Evolutionary conservation across 495 filamentous ascomycete species (phyloP).

Genomic region (Hamigera avellanea): DNA sequence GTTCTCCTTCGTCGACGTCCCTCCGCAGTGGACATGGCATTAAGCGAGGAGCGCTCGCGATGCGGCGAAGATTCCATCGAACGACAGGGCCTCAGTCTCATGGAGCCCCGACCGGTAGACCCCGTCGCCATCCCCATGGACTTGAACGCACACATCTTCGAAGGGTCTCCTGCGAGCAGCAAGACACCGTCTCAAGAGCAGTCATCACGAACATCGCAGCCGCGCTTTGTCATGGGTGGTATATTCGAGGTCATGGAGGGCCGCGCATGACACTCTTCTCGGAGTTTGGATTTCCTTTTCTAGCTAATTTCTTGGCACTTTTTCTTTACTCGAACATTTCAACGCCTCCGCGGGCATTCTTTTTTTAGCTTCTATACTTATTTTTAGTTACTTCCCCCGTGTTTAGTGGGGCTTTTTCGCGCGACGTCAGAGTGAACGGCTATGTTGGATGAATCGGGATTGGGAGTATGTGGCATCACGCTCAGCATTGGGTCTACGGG

Average conservation of each 20-base stretch:
- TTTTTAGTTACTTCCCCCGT: too few species aligned
- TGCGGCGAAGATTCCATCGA: constrained; percentile 27
- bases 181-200: constrained; percentile 1
- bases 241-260: constrained; percentile 41
- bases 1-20: constrained; percentile 28
- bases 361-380: too few species aligned
- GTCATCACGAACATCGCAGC: constrained; percentile 10
- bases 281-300: constrained; percentile 1
- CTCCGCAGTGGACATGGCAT: constrained; percentile 29
- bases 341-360: too few species aligned
- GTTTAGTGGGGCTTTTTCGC: too few species aligned
- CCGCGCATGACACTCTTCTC: constrained; percentile 11
- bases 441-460: too few species aligned
- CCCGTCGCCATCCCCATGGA: constrained; percentile 13
- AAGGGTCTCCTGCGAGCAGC: constrained; percentile 1
- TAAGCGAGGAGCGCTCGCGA: constrained; percentile 30
- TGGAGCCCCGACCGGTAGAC: constrained; percentile 34
- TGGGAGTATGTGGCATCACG: too few species aligned
- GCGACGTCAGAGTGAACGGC: too few species aligned
- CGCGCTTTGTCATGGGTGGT: constrained; percentile 33
- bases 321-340: background rate
- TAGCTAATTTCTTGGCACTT: background rate
- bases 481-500: too few species aligned
- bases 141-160: constrained; percentile 8
- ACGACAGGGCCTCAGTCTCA: constrained; percentile 28